Evolutionary conservation across 106 monocot genomes (phyloP).

Genomic region (Acorus gramineus): DNA sequence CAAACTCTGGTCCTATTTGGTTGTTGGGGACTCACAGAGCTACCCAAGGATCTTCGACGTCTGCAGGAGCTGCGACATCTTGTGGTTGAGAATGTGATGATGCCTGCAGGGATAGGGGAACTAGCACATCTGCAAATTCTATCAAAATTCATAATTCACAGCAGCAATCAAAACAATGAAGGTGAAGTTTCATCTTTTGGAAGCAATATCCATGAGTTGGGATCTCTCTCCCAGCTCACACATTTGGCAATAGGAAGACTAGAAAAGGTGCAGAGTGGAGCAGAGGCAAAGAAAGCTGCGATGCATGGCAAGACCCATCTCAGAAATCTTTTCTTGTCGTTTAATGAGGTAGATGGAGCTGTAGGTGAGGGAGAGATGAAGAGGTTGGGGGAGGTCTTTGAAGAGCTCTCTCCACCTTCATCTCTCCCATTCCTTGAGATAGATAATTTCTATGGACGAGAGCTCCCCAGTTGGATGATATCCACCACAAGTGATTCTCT

Average conservation of each 20-base stretch:
- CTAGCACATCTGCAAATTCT: background rate
- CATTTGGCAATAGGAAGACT: background rate
- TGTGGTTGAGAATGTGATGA: background rate
- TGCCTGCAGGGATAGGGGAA: background rate
- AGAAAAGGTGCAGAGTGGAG: too few relatives aligned
- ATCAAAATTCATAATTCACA: background rate
- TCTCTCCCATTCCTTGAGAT: background rate
- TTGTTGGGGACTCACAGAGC: background rate
- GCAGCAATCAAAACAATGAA: background rate
- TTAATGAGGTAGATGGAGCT: background rate
- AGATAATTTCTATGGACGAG: background rate
- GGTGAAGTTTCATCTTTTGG: background rate
- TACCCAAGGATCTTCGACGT: background rate
- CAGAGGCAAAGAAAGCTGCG: background rate
- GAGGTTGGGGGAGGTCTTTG: background rate
- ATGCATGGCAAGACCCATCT: background rate
- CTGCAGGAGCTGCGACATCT: background rate
- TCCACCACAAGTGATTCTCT: too few relatives aligned
- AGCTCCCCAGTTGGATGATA: background rate
- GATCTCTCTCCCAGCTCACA: background rate
- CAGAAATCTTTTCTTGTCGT: background rate
- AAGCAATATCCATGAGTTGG: background rate
- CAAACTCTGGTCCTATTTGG: conserved; percentile 2
- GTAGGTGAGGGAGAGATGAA: background rate
- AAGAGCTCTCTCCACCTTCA: background rate